A percentile compares a stretch with the other conserved stretches of the same genome.
These are phyloP conservation scores for Pterocarpus macrocarpus DNA, from an alignment of 306 rosid species.

Conservation along the genomic window DNA sequence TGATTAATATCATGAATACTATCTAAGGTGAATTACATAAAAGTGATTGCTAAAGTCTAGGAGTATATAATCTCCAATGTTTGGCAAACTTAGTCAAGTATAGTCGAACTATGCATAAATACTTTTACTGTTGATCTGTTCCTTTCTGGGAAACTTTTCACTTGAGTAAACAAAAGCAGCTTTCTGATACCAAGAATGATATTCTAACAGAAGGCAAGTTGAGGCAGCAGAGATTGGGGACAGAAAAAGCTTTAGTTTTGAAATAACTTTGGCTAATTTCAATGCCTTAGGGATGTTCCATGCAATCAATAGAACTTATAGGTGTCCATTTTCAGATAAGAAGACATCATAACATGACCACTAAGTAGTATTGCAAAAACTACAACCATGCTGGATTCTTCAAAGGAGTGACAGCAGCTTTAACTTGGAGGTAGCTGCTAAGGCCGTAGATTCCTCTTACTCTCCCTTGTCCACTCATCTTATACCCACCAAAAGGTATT, in stretches of 20 bases:
- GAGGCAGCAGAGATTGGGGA: too few species aligned
- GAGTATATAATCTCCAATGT: slow-evolving; percentile 1
- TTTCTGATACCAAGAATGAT: too few species aligned
- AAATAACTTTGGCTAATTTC: slow-evolving; percentile 3
- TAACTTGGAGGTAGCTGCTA: slow-evolving; percentile 77
- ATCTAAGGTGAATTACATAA: background rate
- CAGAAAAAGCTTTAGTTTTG: background rate
- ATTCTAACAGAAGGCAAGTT: too few species aligned
- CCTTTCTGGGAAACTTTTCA: background rate
- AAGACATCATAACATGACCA: slow-evolving; percentile 3
- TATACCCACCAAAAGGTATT: slow-evolving; percentile 88
- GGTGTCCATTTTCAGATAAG: background rate
- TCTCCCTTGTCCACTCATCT: slow-evolving; percentile 87
- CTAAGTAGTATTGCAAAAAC: slow-evolving; percentile 11
- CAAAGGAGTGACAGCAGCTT: slow-evolving; percentile 77
- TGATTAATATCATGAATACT: background rate
- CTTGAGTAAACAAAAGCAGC: background rate
- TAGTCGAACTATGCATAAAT: background rate
- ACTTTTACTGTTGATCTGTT: background rate
- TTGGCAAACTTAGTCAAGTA: slow-evolving; percentile 10
- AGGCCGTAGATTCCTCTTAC: slow-evolving; percentile 80
- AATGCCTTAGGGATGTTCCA: slow-evolving; percentile 15
- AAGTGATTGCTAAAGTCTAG: background rate
- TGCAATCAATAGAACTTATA: background rate
- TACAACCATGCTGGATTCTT: slow-evolving; percentile 85